A percentile compares a stretch with the other conserved stretches of the same genome.
phyloP scores from a whole-genome alignment of 176 grass and related monocot species.

The Juncus effusus region DNA sequence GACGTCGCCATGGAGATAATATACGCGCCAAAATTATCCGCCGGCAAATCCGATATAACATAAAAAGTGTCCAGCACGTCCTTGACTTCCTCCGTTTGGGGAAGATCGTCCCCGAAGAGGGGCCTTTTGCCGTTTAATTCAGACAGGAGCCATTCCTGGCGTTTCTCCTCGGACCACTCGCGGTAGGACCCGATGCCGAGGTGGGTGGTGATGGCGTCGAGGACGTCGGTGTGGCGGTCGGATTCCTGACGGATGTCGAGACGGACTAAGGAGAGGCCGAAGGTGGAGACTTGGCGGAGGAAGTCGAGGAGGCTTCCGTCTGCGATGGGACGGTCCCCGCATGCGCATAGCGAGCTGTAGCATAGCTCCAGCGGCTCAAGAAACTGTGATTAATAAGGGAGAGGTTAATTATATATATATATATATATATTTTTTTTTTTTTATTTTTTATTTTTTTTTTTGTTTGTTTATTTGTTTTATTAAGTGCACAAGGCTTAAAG shows the following conservation, averaged over 20 bases:
- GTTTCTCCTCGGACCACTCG: conserved; percentile 83
- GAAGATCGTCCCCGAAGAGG: conserved; percentile 73
- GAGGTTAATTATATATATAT: no score
- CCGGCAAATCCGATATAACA: conserved; percentile 83
- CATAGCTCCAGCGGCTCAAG: conserved; percentile 92
- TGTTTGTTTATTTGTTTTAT: no score
- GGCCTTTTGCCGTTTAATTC: conserved; percentile 89
- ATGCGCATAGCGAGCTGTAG: conserved; percentile 78
- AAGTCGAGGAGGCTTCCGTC: conserved; percentile 96
- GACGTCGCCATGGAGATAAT: conserved; percentile 95
- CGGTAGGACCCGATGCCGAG: conserved; percentile 77
- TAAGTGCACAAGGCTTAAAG: no score
- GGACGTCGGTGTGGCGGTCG: conserved; percentile 78
- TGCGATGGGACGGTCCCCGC: conserved; percentile 74
- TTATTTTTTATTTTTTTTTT: no score
- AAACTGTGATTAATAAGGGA: conserved; percentile 41
- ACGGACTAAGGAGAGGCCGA: conserved; percentile 81
- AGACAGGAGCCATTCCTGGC: conserved; percentile 83
- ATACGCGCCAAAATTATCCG: conserved; percentile 91
- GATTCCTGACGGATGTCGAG: conserved; percentile 98
- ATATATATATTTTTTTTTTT: no score
- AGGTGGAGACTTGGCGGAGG: conserved; percentile 85
- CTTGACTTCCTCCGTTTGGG: conserved; percentile 74
- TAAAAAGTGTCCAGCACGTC: conserved; percentile 82
- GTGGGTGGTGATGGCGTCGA: conserved; percentile 73